Evolutionary conservation across 2,329 filamentous ascomycete species (phyloP).

Genomic region (Penicillium sp.): DNA sequence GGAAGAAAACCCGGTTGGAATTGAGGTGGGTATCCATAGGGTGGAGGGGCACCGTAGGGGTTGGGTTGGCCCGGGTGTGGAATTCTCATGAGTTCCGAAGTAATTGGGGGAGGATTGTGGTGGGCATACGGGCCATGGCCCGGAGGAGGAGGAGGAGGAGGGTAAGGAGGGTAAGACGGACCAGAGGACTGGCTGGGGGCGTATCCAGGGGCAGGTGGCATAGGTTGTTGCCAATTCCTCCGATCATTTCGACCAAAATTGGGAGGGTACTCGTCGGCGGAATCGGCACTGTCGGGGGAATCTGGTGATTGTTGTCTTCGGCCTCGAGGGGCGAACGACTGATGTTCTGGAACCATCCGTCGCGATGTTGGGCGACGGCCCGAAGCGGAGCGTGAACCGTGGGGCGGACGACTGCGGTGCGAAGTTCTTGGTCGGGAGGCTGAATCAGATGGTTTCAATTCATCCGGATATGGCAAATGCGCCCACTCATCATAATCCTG

Average conservation of each 20-base stretch:
- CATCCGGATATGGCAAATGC: constrained; percentile 45
- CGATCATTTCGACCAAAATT: constrained; percentile 46
- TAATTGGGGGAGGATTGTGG: constrained; percentile 23
- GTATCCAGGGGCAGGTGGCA: constrained; percentile 37
- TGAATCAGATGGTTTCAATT: constrained; percentile 50
- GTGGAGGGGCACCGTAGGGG: constrained; percentile 29
- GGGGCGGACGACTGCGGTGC: constrained; percentile 42
- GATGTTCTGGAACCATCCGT: constrained; percentile 39
- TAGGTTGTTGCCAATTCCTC: constrained; percentile 33
- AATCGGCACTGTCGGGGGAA: constrained; percentile 63
- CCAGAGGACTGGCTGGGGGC: constrained; percentile 43
- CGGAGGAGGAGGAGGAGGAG: constrained; percentile 26
- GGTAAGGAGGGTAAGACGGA: constrained; percentile 39
- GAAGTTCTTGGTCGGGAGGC: constrained; percentile 46
- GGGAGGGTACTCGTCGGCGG: constrained; percentile 60
- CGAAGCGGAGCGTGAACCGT: constrained; percentile 38
- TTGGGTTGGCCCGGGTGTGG: constrained; percentile 25
- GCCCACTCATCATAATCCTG: constrained; percentile 44
- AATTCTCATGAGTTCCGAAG: constrained; percentile 38
- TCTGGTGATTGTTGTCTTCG: constrained; percentile 51
- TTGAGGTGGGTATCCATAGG: constrained; percentile 33
- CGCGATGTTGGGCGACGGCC: constrained; percentile 40
- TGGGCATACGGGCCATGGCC: constrained; percentile 32
- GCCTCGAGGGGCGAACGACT: constrained; percentile 38
- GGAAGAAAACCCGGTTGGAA: constrained; percentile 30